Conservation (phyloP, 495 filamentous ascomycete species). For the Hypoxylon lienhwacheense region DNA sequence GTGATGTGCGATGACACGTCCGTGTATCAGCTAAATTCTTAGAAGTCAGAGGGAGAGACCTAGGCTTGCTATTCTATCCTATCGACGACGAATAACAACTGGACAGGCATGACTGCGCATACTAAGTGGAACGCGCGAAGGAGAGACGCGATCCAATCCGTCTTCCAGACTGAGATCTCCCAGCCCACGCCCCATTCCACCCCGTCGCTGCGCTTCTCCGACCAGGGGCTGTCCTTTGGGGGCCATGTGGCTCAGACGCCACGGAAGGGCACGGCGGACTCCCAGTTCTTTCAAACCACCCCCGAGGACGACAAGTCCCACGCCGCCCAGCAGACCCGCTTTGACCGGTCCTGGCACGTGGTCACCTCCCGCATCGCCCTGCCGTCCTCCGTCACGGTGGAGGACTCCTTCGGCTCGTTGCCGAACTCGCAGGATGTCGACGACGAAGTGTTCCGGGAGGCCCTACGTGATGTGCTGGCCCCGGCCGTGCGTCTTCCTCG, state of each 20-base stretch:
- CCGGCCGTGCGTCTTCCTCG: constrained; percentile 44
- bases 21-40: constrained; percentile 14
- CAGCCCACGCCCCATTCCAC: constrained; percentile 50
- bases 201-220: constrained; percentile 39
- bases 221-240: constrained; percentile 46
- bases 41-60: too few species aligned
- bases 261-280: constrained; percentile 10
- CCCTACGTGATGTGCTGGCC: constrained; percentile 47
- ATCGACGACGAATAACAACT: constrained; percentile 20
- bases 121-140: constrained; percentile 47
- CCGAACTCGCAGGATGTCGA: constrained; percentile 46
- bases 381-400: constrained; percentile 50
- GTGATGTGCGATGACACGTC: constrained; percentile 9
- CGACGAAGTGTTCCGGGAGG: constrained; percentile 46
- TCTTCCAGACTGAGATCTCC: constrained; percentile 51
- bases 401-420: constrained; percentile 47
- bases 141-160: constrained; percentile 53
- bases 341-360: constrained; percentile 69
- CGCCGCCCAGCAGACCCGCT: constrained; percentile 58
- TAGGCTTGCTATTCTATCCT: too few species aligned
- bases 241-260: constrained; percentile 31
- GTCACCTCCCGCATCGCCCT: constrained; percentile 65
- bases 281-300: constrained; percentile 18
- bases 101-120: constrained; percentile 25
- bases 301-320: constrained; percentile 34